Conservation (phyloP, 306 rosid species). For the Arachis hypogaea region DNA sequence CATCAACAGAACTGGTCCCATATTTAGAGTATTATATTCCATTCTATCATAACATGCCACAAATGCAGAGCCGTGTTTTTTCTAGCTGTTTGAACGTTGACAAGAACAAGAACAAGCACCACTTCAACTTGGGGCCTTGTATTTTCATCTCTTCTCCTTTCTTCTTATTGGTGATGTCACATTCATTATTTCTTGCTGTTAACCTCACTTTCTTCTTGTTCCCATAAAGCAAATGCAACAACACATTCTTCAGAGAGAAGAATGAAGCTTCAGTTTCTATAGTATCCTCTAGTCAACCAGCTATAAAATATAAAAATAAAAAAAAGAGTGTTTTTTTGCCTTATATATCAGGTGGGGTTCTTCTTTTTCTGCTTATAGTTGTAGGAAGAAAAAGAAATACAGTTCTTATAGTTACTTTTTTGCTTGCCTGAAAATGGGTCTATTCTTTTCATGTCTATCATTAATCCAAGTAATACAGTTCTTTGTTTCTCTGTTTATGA, state of each 20-base stretch:
- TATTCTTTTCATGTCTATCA: neutral
- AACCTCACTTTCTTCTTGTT: conserved; percentile 23
- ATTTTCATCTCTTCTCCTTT: conserved; percentile 4
- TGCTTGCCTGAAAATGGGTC: conserved; percentile 10
- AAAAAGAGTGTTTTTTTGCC: neutral
- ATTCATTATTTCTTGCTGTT: conserved; percentile 34
- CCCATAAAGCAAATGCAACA: neutral
- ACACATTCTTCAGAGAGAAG: conserved; percentile 6
- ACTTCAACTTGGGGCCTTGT: conserved; percentile 11
- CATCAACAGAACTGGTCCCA: conserved; percentile 25
- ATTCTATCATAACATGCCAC: conserved; percentile 40
- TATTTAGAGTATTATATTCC: neutral
- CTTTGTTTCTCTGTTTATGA: neutral
- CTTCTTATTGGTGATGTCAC: conserved; percentile 40
- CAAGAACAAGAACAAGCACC: conserved; percentile 21
- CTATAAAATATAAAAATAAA: neutral
- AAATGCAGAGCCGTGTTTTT: conserved; percentile 33
- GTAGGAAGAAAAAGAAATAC: neutral
- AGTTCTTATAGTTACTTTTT: neutral
- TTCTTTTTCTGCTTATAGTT: conserved; percentile 1
- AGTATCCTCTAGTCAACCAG: conserved; percentile 5
- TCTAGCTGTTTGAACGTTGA: conserved; percentile 2
- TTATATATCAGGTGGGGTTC: conserved; percentile 26
- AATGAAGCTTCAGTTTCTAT: conserved; percentile 18
- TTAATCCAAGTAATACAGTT: neutral